Evolutionary conservation across 352 stramenopile genomes (phyloP).

Genomic region (Phytophthora capsici): DNA sequence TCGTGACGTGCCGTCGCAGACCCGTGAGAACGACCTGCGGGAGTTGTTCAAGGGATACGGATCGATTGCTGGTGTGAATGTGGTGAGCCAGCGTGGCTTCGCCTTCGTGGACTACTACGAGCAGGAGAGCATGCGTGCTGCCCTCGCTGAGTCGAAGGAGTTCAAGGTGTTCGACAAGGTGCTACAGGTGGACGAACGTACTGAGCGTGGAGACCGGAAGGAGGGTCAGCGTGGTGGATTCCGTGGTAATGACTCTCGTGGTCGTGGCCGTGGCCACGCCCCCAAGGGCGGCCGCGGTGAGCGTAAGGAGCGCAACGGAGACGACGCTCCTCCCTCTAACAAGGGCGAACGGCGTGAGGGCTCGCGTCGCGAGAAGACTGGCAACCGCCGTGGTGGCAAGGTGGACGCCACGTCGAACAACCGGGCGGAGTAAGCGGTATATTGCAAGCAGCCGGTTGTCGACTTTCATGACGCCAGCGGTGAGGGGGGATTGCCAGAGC

Average conservation of each 20-base stretch:
- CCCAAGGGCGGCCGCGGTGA: slow-evolving; percentile 63
- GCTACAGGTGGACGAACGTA: slow-evolving; percentile 75
- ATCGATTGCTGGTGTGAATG: slow-evolving; percentile 72
- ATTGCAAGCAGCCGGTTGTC: slow-evolving; percentile 28
- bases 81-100: slow-evolving; percentile 63
- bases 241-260: slow-evolving; percentile 56
- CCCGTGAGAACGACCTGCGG: slow-evolving; percentile 76
- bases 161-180: slow-evolving; percentile 83
- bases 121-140: slow-evolving; percentile 77
- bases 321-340: slow-evolving; percentile 42
- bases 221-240: slow-evolving; percentile 63
- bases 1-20: slow-evolving; percentile 72
- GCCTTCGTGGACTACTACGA: slow-evolving; percentile 89
- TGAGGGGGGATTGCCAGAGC: slow-evolving; percentile 12
- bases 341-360: slow-evolving; percentile 46
- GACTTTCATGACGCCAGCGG: slow-evolving; percentile 15
- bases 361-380: slow-evolving; percentile 68
- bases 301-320: slow-evolving; percentile 72
- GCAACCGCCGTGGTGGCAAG: slow-evolving; percentile 67
- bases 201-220: slow-evolving; percentile 77
- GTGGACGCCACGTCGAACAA: slow-evolving; percentile 52
- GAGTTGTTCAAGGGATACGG: slow-evolving; percentile 85
- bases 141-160: slow-evolving; percentile 63
- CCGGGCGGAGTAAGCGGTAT: slow-evolving; percentile 59
- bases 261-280: slow-evolving; percentile 54